phyloP scores from a whole-genome alignment of 352 stramenopile species.

The Saprolegnia parasitica region DNA sequence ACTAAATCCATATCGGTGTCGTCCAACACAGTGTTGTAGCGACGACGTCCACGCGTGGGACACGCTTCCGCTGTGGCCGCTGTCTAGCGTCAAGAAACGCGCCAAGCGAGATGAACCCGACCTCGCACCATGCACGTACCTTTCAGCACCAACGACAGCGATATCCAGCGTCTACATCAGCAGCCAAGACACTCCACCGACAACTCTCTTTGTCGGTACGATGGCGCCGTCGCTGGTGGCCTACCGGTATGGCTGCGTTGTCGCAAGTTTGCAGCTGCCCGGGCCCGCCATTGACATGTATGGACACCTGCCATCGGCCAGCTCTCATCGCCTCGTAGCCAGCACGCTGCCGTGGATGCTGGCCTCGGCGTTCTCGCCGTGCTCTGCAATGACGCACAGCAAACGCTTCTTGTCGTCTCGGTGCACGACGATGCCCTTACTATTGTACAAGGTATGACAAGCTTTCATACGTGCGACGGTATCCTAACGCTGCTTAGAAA shows the following conservation, averaged over 20 bases:
- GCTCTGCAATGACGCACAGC: slow-evolving; percentile 1
- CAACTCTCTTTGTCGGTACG: neutral
- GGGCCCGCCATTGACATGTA: slow-evolving; percentile 9
- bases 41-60: neutral
- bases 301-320: neutral
- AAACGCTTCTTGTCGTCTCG: neutral
- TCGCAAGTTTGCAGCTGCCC: slow-evolving; percentile 1
- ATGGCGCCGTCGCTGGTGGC: neutral
- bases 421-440: slow-evolving; percentile 4
- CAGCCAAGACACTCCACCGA: neutral
- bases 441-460: neutral
- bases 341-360: neutral
- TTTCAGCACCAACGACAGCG: neutral
- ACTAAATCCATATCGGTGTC: neutral
- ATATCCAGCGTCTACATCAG: neutral
- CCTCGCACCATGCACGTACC: neutral
- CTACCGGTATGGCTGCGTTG: neutral
- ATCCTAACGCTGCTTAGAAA: neutral
- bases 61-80: neutral
- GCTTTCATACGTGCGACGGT: neutral
- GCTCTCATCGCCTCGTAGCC: neutral
- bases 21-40: neutral
- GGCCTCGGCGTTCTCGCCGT: neutral
- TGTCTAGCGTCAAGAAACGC: neutral
- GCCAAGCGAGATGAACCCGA: neutral